Evolutionary conservation across 306 rosid species (phyloP).

Genomic region (Lithocarpus polystachyus): DNA sequence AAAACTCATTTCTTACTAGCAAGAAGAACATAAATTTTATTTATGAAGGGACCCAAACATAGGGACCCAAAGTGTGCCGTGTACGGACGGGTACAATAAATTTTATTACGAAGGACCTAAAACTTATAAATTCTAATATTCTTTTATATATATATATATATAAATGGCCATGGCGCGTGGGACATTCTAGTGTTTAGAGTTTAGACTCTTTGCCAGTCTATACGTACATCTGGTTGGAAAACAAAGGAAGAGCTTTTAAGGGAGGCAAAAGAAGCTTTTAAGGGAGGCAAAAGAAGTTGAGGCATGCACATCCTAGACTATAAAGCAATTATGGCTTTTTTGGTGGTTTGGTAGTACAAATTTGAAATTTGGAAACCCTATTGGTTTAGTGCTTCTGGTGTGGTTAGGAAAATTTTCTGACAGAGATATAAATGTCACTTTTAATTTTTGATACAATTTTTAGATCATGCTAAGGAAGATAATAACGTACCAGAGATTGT

Average conservation of each 20-base stretch:
- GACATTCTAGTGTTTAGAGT: background rate
- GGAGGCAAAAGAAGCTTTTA: constrained; percentile 35
- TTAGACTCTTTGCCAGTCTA: background rate
- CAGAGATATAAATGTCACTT: background rate
- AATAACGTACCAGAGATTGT: no score
- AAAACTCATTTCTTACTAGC: no score
- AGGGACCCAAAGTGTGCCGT: no score
- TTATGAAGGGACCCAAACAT: no score
- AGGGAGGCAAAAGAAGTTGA: constrained; percentile 35
- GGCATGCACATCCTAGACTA: constrained; percentile 20
- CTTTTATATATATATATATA: background rate
- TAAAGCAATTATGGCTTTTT: constrained; percentile 10
- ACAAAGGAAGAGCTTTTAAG: constrained; percentile 31
- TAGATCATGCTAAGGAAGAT: no score
- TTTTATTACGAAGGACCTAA: no score
- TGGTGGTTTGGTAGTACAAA: constrained; percentile 18
- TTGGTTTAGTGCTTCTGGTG: background rate
- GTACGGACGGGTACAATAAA: no score
- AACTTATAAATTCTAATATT: no score
- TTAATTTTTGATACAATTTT: background rate
- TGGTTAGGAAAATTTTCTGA: background rate
- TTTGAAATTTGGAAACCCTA: background rate
- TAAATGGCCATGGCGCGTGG: constrained; percentile 21
- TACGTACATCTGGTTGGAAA: background rate
- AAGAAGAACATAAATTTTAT: no score